Evolutionary conservation across 2,329 filamentous ascomycete genomes (phyloP).

Genomic region (Aureobasidium sp.): DNA sequence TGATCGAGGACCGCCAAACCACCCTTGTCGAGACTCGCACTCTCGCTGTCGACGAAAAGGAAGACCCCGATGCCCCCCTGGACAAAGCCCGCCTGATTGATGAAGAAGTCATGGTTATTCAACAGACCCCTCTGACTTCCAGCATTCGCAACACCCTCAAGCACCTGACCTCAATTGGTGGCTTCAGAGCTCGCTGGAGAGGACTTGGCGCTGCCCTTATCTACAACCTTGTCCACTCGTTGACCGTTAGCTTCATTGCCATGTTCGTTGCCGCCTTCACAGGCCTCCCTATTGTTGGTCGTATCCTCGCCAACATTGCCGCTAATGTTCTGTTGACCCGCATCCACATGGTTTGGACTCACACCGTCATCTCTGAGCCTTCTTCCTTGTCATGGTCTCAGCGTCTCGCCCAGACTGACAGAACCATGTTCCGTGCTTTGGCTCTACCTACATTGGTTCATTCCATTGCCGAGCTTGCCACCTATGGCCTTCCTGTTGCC

Average conservation of each 20-base stretch:
- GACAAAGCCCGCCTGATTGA: slow-evolving; percentile 31
- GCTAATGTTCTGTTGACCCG: slow-evolving; percentile 56
- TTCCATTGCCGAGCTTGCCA: slow-evolving; percentile 45
- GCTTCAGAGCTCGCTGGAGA: slow-evolving; percentile 28
- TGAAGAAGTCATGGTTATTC: slow-evolving; percentile 37
- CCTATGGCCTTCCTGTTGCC: slow-evolving; percentile 34
- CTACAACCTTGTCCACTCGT: slow-evolving; percentile 25
- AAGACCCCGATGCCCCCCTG: slow-evolving; percentile 40
- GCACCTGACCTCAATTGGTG: slow-evolving; percentile 45
- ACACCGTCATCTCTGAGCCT: slow-evolving; percentile 70
- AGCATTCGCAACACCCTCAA: slow-evolving; percentile 49
- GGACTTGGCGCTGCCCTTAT: slow-evolving; percentile 26
- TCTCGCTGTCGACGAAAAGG: slow-evolving; percentile 43
- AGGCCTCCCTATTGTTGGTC: slow-evolving; percentile 33
- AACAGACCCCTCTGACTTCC: slow-evolving; percentile 52
- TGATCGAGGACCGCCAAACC: slow-evolving; percentile 53
- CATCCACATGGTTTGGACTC: slow-evolving; percentile 71
- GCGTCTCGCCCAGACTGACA: slow-evolving; percentile 48
- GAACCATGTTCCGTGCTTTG: slow-evolving; percentile 14
- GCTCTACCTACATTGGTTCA: slow-evolving; percentile 40
- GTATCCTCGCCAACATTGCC: slow-evolving; percentile 41
- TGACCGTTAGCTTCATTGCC: slow-evolving; percentile 33
- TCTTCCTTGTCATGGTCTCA: slow-evolving; percentile 53
- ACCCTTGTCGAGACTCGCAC: slow-evolving; percentile 33
- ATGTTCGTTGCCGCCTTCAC: slow-evolving; percentile 34